phyloP scores from a whole-genome alignment of 1,139 yeast species.

The Candida albicans region DNA sequence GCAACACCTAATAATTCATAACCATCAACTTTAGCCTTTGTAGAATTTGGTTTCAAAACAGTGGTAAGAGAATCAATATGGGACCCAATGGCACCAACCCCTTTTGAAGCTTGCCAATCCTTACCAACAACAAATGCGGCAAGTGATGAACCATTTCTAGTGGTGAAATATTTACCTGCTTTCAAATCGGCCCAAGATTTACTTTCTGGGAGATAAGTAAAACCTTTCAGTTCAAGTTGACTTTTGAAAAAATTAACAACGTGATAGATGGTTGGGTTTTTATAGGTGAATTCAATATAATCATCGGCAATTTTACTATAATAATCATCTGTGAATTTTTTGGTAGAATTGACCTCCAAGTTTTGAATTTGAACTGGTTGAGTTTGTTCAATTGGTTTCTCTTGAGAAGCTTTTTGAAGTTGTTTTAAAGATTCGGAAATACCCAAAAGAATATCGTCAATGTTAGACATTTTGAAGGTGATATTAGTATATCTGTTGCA shows the following conservation, averaged over 20 bases:
- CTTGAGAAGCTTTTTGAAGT: slow-evolving; percentile 6
- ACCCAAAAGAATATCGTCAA: slow-evolving; percentile 9
- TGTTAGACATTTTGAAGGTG: slow-evolving; percentile 1
- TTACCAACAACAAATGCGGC: slow-evolving; percentile 44
- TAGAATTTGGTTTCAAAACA: slow-evolving; percentile 39
- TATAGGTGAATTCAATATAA: slow-evolving; percentile 39
- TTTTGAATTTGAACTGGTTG: background rate
- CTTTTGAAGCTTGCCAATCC: slow-evolving; percentile 38
- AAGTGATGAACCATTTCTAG: slow-evolving; percentile 37
- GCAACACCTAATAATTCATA: slow-evolving; percentile 47
- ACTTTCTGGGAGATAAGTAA: slow-evolving; percentile 30
- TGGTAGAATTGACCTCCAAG: background rate
- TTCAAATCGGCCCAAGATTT: slow-evolving; percentile 20
- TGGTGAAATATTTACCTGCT: slow-evolving; percentile 33
- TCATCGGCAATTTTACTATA: slow-evolving; percentile 35
- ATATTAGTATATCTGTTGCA: background rate
- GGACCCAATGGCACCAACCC: slow-evolving; percentile 43
- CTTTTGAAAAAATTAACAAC: slow-evolving; percentile 31
- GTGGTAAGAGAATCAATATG: slow-evolving; percentile 46
- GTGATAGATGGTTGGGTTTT: slow-evolving; percentile 46
- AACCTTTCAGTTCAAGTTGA: slow-evolving; percentile 30
- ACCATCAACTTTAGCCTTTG: slow-evolving; percentile 33
- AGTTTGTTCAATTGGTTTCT: background rate
- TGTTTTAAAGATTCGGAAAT: slow-evolving; percentile 7
- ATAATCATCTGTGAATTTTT: slow-evolving; percentile 21